phyloP scores from a whole-genome alignment of 768 basidiomycete genomes.

The Lyophyllum shimeji region DNA sequence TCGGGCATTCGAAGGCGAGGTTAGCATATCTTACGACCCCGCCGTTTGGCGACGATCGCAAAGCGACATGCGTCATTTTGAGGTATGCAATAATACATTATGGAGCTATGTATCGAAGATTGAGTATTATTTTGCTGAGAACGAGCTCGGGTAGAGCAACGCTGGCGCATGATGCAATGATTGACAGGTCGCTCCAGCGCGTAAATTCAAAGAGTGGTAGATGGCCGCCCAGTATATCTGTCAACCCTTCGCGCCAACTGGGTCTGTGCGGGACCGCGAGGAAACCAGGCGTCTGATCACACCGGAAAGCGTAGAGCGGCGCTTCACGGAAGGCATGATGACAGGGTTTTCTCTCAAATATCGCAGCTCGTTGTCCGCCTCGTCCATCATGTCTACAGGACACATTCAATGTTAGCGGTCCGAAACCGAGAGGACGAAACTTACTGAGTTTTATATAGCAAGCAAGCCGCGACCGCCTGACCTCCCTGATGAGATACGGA shows the following conservation, averaged over 20 bases:
- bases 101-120: too few species aligned
- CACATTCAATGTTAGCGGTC: background rate
- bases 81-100: too few species aligned
- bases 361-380: background rate
- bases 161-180: too few species aligned
- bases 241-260: background rate
- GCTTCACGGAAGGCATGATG: background rate
- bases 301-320: background rate
- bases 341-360: background rate
- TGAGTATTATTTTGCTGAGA: background rate
- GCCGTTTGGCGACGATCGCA: too few species aligned
- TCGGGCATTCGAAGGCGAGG: too few species aligned
- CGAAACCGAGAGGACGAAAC: background rate
- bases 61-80: too few species aligned
- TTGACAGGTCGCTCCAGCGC: too few species aligned
- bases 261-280: background rate
- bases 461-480: background rate
- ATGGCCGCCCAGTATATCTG: too few species aligned
- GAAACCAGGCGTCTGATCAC: background rate
- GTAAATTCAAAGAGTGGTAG: too few species aligned
- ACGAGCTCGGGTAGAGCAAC: too few species aligned
- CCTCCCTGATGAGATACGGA: background rate
- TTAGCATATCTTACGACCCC: too few species aligned
- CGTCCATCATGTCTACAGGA: background rate
- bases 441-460: slow-evolving; percentile 1